Base-by-base conservation (phyloP, 495 filamentous ascomycete genomes). In the Monascus purpureus region DNA sequence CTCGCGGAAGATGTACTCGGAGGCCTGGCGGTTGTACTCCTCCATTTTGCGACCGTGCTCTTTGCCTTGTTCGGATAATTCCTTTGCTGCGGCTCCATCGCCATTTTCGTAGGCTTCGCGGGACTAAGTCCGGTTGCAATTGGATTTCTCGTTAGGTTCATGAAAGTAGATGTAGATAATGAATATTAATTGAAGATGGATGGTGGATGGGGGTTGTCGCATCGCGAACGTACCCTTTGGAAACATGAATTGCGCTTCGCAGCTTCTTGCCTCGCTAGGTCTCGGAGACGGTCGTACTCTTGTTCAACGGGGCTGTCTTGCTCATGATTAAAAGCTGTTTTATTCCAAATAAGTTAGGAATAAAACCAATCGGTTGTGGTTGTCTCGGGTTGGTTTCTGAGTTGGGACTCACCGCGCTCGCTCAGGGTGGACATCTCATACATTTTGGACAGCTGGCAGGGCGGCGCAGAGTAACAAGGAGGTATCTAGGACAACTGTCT, bases 251-350 rank as follows among this genome's bases (percentile, higher is more conserved):
- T 67, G 43, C 79, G 77, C 61, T 87, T 82, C 17, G 63, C 64
- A 29, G 73, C 80, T 57, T 92, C 86, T 41, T 72, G 66, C 32
- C 77, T 73, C 8, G 88, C 90, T 14, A 92, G 75, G 36, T 72
- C 71, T 38, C 90, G 84, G 6, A 96, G 70, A 19, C 83, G 85
- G 45, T 95, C 85, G 59, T 95, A 97, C 59, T 95, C 87, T 36
- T 67, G 67, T 58, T 96, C 86, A 25, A 76, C 68, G 35, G 75
- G 66, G 38, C 49, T 46, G 53, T 65, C 74, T 33, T 72, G 63
- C 9, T 59, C 60, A 59, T 86, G 82, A 57, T 84, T 86, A 73
- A 90, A 88, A 60, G 80, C 86, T 92, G 45, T 33, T 30, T 8
- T n/a, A 15, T 32, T 27, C 33, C 38, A 25, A 35, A 18, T n/a